These are phyloP conservation scores for Scheffersomyces lignicola DNA, from an alignment of 1,139 yeast genomes.

Conservation along the genomic window DNA sequence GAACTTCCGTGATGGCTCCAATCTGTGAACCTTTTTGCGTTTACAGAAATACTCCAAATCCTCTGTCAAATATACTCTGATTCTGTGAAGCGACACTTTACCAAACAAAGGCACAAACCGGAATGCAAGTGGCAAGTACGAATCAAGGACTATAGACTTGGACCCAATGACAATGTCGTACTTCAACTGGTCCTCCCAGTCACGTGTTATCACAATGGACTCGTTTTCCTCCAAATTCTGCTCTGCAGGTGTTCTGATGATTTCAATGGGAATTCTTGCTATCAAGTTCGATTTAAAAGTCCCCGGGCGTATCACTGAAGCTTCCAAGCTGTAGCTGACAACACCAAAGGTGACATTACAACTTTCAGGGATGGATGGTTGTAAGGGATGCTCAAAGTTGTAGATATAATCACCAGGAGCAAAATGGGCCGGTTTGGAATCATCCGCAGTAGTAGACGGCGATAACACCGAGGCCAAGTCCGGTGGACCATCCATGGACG, in stretches of 20 bases:
- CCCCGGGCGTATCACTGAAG: constrained; percentile 71
- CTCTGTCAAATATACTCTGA: constrained; percentile 83
- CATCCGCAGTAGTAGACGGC: constrained; percentile 14
- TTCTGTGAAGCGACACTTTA: constrained; percentile 82
- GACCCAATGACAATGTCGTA: constrained; percentile 91
- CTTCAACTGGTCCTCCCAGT: constrained; percentile 90
- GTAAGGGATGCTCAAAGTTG: constrained; percentile 87
- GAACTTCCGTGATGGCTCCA: constrained; percentile 85
- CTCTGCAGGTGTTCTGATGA: constrained; percentile 77
- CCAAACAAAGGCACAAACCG: constrained; percentile 78
- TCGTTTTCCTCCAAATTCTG: constrained; percentile 84
- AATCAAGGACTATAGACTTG: constrained; percentile 80
- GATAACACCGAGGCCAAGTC: constrained; percentile 11
- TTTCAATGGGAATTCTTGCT: constrained; percentile 62
- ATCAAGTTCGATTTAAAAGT: constrained; percentile 76
- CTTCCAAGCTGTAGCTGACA: constrained; percentile 69
- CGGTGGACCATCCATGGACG: constrained; percentile 22
- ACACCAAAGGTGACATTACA: constrained; percentile 78
- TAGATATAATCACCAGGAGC: constrained; percentile 88
- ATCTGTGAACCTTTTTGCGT: constrained; percentile 81
- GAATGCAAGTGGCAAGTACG: constrained; percentile 81
- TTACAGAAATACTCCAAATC: constrained; percentile 87
- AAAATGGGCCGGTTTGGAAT: constrained; percentile 31
- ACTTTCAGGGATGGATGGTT: constrained; percentile 80
- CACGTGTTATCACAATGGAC: constrained; percentile 85